Evolutionary conservation across 2,329 filamentous ascomycete genomes (phyloP).

Genomic region (Blumeria graminis): DNA sequence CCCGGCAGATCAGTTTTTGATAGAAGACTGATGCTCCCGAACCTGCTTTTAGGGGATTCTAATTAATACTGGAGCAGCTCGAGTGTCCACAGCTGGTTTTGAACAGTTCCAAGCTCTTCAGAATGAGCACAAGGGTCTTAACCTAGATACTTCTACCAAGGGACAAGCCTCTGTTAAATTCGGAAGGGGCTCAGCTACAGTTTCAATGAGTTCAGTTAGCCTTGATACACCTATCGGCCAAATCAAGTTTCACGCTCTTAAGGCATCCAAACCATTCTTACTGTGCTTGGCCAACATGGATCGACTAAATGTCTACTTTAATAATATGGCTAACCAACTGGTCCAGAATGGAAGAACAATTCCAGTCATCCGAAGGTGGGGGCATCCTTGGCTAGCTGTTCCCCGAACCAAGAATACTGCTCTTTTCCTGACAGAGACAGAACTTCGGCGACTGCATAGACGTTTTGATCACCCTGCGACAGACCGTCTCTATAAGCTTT

Average conservation of each 20-base stretch:
- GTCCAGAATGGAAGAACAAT: background rate
- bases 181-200: background rate
- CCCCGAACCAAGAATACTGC: background rate
- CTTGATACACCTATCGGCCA: background rate
- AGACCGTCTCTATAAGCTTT: background rate
- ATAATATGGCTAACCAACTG: background rate
- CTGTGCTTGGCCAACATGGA: background rate
- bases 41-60: background rate
- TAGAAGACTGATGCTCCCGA: background rate
- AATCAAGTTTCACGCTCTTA: background rate
- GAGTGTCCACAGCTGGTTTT: background rate
- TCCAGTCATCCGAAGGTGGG: background rate
- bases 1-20: background rate
- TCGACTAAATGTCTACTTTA: background rate
- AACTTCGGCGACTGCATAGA: too few species aligned
- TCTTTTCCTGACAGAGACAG: background rate
- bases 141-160: background rate
- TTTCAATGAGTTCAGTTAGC: background rate
- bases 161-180: background rate
- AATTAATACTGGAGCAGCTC: background rate
- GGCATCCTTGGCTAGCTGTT: background rate
- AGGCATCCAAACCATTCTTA: background rate
- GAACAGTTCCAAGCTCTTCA: background rate
- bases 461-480: too few species aligned
- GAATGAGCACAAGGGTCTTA: background rate